phyloP scores from a whole-genome alignment of 1,139 yeast genomes.

The Pichia sp. region DNA sequence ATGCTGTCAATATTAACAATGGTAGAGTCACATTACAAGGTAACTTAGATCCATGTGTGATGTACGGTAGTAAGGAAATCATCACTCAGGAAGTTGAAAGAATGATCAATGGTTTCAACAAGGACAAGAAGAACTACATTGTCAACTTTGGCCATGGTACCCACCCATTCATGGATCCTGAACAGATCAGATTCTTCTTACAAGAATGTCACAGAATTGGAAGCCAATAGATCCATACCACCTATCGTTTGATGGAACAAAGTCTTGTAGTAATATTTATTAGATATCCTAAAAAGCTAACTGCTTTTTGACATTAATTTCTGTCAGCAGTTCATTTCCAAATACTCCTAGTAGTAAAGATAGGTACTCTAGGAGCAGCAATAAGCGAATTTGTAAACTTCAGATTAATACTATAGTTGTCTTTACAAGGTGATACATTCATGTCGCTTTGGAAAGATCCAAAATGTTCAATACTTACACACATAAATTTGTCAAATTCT shows the following conservation, averaged over 20 bases:
- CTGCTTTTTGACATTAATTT: no score
- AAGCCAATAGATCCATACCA: constrained; percentile 10
- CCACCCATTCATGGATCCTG: constrained; percentile 95
- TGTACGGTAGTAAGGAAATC: constrained; percentile 80
- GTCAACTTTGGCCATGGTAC: constrained; percentile 97
- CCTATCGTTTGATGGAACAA: no score
- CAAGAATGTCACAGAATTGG: constrained; percentile 86
- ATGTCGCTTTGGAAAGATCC: no score
- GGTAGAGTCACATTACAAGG: constrained; percentile 90
- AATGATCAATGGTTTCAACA: constrained; percentile 88
- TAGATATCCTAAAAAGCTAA: no score
- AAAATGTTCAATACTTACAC: neutral
- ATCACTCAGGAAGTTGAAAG: constrained; percentile 75
- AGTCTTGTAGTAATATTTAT: no score
- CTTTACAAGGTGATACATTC: no score
- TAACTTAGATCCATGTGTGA: constrained; percentile 89
- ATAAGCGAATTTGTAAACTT: no score
- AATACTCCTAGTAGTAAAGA: no score
- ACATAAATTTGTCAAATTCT: constrained; percentile 7
- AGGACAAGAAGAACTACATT: constrained; percentile 85
- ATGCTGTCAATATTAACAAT: constrained; percentile 71
- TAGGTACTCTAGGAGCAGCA: no score
- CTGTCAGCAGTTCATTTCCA: no score
- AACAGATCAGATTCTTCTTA: constrained; percentile 73
- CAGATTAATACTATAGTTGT: no score